These are phyloP conservation scores for Colletotrichum ledebouriae DNA, from an alignment of 2,329 filamentous ascomycete species.

Conservation along the genomic window DNA sequence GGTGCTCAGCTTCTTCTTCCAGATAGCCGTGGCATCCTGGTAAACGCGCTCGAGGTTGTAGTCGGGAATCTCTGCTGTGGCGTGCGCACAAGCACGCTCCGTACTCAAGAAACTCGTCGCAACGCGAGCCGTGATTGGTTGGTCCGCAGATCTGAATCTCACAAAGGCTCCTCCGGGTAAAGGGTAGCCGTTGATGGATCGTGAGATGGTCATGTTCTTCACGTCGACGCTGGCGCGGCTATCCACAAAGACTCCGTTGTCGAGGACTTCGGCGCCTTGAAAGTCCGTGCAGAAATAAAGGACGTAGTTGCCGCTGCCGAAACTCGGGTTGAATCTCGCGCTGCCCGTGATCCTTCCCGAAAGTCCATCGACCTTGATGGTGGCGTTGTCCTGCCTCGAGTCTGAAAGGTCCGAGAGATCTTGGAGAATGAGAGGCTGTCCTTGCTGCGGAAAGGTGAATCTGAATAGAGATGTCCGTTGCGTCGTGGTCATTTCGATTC, in stretches of 20 bases:
- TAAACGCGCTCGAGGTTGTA: slow-evolving; percentile 72
- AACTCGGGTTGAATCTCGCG: slow-evolving; percentile 74
- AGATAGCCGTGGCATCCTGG: slow-evolving; percentile 66
- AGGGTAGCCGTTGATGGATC: slow-evolving; percentile 65
- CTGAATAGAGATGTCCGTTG: slow-evolving; percentile 76
- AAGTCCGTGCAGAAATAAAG: slow-evolving; percentile 79
- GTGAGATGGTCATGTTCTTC: slow-evolving; percentile 62
- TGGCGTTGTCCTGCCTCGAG: slow-evolving; percentile 70
- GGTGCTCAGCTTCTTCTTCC: slow-evolving; percentile 72
- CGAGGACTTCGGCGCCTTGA: slow-evolving; percentile 66
- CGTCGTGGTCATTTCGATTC: slow-evolving; percentile 76
- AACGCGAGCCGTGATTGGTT: slow-evolving; percentile 73
- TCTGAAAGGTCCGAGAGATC: slow-evolving; percentile 75
- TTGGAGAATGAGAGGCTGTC: slow-evolving; percentile 71
- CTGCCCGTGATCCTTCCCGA: slow-evolving; percentile 74
- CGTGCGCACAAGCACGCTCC: slow-evolving; percentile 76
- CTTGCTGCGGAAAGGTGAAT: slow-evolving; percentile 69
- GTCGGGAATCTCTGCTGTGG: slow-evolving; percentile 76
- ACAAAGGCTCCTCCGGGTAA: slow-evolving; percentile 74
- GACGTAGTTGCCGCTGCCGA: slow-evolving; percentile 72
- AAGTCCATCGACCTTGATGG: slow-evolving; percentile 64
- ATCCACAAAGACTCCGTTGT: slow-evolving; percentile 73
- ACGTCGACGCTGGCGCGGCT: slow-evolving; percentile 64
- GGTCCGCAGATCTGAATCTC: slow-evolving; percentile 64
- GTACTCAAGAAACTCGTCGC: slow-evolving; percentile 78